Conservation (phyloP, 768 basidiomycete species). For the Cystobasidium onofrii region DNA sequence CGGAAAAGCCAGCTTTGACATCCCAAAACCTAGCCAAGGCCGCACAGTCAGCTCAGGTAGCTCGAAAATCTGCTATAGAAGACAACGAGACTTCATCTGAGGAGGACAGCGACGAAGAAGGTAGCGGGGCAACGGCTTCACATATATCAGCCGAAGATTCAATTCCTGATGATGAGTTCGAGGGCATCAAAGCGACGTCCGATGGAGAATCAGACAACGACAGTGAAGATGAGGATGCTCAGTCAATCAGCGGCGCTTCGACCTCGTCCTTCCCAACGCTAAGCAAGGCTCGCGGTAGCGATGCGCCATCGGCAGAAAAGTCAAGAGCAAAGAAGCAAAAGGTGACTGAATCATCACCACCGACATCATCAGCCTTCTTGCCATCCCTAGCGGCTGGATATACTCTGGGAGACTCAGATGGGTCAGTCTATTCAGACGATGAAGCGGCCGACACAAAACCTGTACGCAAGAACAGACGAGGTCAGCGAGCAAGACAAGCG, state of each 20-base stretch:
- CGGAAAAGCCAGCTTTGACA: not conserved
- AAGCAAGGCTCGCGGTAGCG: not conserved
- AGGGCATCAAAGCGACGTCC: conserved; percentile 3
- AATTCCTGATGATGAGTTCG: conserved; percentile 6
- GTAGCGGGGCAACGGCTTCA: conserved; percentile 8
- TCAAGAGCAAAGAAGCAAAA: conserved; percentile 24
- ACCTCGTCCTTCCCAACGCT: conserved; percentile 18
- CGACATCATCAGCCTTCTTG: conserved; percentile 60
- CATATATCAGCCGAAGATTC: conserved; percentile 29
- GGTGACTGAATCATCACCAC: conserved; percentile 39
- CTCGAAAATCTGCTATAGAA: not conserved
- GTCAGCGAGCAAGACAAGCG: conserved; percentile 89
- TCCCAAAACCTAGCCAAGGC: not conserved
- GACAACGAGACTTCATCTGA: conserved; percentile 25
- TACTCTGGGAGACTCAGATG: conserved; percentile 61
- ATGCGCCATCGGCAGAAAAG: not conserved
- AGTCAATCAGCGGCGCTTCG: conserved; percentile 18
- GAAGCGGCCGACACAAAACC: conserved; percentile 50
- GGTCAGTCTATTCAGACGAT: conserved; percentile 64
- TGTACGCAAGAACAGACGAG: conserved; percentile 75
- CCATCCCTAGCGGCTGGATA: conserved; percentile 84
- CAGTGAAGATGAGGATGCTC: conserved; percentile 28
- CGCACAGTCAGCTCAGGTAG: not conserved
- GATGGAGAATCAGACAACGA: conserved; percentile 34
- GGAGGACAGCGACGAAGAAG: conserved; percentile 13